These are phyloP conservation scores for Bolboschoenoplectus hybrid DNA, from an alignment of 202 grass and related monocot species.

Conservation along the genomic window DNA sequence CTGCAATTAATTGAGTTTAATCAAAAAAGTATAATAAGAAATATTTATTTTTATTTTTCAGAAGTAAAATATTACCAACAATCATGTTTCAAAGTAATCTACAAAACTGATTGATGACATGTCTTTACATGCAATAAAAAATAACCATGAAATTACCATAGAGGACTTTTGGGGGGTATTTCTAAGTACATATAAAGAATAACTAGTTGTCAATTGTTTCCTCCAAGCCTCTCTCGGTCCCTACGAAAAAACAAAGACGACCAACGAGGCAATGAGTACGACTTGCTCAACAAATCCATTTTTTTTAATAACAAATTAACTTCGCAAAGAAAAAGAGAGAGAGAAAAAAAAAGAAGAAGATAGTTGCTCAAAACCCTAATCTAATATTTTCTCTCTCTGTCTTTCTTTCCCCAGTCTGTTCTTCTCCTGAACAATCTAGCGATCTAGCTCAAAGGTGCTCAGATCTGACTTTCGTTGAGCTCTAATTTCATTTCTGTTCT, in stretches of 20 bases:
- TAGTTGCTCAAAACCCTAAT: conserved; percentile 33
- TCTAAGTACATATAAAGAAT: not conserved
- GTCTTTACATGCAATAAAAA: not conserved
- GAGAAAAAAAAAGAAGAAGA: not conserved
- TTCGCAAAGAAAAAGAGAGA: too few species aligned
- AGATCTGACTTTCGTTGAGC: not conserved
- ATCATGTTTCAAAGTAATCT: not conserved
- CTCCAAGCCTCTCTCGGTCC: not conserved
- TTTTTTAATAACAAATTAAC: not conserved
- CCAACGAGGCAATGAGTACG: conserved; percentile 29
- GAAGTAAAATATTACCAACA: not conserved
- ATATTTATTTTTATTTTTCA: not conserved
- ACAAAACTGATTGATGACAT: not conserved
- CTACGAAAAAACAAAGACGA: conserved; percentile 14
- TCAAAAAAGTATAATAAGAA: not conserved
- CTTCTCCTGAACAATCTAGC: not conserved
- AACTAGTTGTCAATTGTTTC: conserved; percentile 4
- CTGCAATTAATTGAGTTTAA: not conserved
- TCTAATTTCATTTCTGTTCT: not conserved
- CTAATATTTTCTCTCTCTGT: not conserved
- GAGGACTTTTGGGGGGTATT: not conserved
- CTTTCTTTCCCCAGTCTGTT: conserved; percentile 16
- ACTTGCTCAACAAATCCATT: conserved; percentile 36
- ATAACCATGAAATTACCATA: not conserved
- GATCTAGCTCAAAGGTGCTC: conserved; percentile 29